Conservation (phyloP, 768 basidiomycete genomes). For the Lentinula sp. region DNA sequence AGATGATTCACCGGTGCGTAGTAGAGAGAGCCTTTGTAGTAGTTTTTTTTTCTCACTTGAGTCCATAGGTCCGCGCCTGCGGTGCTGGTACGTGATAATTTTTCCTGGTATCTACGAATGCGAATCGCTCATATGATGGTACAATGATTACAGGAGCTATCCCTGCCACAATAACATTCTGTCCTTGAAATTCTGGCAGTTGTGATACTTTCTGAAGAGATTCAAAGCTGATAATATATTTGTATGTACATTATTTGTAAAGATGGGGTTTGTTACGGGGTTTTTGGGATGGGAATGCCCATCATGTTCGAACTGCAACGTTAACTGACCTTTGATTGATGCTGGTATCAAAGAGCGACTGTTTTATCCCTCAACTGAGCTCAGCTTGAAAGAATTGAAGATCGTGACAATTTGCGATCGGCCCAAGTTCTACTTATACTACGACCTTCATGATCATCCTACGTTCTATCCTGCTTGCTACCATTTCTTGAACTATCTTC, state of each 20-base stretch:
- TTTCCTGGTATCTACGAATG: not conserved
- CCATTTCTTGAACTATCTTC: not conserved
- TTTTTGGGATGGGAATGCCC: not conserved
- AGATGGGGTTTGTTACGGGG: not conserved
- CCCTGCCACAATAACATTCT: not conserved
- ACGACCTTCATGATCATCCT: not conserved
- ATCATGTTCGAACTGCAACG: not conserved
- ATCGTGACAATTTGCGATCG: not conserved
- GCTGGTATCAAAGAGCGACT: not conserved
- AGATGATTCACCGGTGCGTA: slow-evolving; percentile 28
- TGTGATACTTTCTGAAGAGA: not conserved
- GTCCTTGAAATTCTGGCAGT: not conserved
- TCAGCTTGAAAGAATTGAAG: not conserved
- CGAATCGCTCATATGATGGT: not conserved
- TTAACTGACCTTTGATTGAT: not conserved
- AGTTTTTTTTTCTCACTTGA: not conserved
- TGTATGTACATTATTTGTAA: not conserved
- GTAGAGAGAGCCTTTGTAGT: not conserved
- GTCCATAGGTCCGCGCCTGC: not conserved
- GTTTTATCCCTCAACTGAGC: not conserved
- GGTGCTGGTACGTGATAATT: not conserved
- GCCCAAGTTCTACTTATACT: not conserved
- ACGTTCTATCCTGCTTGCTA: not conserved
- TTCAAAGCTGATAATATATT: not conserved
- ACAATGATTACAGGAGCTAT: not conserved